Percentiles rank a stretch among this genome's conserved stretches.
These are phyloP conservation scores for Thermothielavioides terrestris DNA, from an alignment of 495 filamentous ascomycete species.

Conservation along the genomic window DNA sequence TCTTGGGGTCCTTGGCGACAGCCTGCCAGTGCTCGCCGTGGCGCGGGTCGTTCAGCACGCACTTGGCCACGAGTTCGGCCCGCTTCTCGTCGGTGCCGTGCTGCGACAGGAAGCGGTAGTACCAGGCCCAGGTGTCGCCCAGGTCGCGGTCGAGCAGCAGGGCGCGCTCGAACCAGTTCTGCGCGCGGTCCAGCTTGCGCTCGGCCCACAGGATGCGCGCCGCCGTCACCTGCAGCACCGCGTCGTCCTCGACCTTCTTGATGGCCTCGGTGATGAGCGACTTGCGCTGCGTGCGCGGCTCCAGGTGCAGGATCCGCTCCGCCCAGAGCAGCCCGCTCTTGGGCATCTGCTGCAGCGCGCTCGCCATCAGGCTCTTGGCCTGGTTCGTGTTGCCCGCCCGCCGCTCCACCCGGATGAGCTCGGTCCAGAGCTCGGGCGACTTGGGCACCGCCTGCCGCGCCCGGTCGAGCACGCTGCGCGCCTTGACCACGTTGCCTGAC, in stretches of 20 bases:
- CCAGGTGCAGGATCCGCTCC: slow-evolving; percentile 90
- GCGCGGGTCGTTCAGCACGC: slow-evolving; percentile 66
- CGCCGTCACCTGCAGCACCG: slow-evolving; percentile 61
- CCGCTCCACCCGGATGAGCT: slow-evolving; percentile 84
- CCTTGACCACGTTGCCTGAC: slow-evolving; percentile 75
- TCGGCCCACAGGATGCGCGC: slow-evolving; percentile 51
- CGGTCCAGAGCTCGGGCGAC: slow-evolving; percentile 75
- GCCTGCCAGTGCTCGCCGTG: slow-evolving; percentile 91
- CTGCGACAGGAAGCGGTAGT: slow-evolving; percentile 82
- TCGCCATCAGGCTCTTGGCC: slow-evolving; percentile 85
- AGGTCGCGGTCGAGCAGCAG: slow-evolving; percentile 74
- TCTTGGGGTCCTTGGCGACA: slow-evolving; percentile 76
- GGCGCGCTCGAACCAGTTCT: slow-evolving; percentile 95
- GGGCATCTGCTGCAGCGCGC: slow-evolving; percentile 84
- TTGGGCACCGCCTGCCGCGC: slow-evolving; percentile 81
- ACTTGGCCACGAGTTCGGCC: slow-evolving; percentile 67
- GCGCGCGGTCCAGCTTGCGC: slow-evolving; percentile 78
- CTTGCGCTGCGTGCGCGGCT: slow-evolving; percentile 82
- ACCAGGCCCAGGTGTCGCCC: slow-evolving; percentile 97
- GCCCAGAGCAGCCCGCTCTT: slow-evolving; percentile 83
- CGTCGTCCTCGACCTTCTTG: slow-evolving; percentile 91
- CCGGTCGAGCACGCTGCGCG: slow-evolving; percentile 83
- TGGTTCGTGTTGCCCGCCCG: slow-evolving; percentile 76
- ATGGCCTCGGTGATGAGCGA: slow-evolving; percentile 86
- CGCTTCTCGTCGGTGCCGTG: slow-evolving; percentile 92